A percentile compares a stretch with the other conserved stretches of the same genome.
phyloP scores from a whole-genome alignment of 306 rosid species.

The Quercus mongolica region DNA sequence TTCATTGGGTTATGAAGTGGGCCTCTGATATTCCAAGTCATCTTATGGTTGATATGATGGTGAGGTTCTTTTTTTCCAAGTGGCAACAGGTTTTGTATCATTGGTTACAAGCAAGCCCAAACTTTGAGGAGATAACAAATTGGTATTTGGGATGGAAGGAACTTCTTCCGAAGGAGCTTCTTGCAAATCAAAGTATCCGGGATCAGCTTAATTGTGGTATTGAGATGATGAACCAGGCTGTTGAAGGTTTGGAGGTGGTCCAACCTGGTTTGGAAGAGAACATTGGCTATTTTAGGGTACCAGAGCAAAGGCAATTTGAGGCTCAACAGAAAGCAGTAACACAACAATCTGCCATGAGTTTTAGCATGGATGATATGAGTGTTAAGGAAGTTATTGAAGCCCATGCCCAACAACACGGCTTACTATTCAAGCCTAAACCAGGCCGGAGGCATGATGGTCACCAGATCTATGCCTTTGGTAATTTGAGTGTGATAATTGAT shows the following conservation, averaged over 20 bases:
- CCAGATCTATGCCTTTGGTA: conserved; percentile 84
- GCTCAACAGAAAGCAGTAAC: conserved; percentile 85
- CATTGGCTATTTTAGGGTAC: conserved; percentile 67
- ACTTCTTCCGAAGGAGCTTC: conserved; percentile 75
- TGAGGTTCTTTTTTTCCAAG: conserved; percentile 71
- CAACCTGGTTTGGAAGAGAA: conserved; percentile 90
- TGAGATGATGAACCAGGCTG: conserved; percentile 92
- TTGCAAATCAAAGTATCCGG: conserved; percentile 72
- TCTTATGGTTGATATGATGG: conserved; percentile 89
- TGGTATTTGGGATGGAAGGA: conserved; percentile 96
- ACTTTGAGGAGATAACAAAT: conserved; percentile 76
- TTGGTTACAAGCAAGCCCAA: conserved; percentile 78
- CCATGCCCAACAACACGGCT: conserved; percentile 70
- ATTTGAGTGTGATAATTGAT: conserved; percentile 68
- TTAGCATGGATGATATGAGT: conserved; percentile 49
- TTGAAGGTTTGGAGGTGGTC: conserved; percentile 81
- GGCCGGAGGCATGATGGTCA: conserved; percentile 79
- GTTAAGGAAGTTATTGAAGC: conserved; percentile 76
- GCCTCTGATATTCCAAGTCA: conserved; percentile 75
- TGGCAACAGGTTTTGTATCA: conserved; percentile 85
- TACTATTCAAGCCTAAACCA: conserved; percentile 72
- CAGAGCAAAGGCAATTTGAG: conserved; percentile 89
- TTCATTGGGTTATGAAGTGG: conserved; percentile 89
- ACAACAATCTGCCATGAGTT: conserved; percentile 55
- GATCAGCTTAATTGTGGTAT: conserved; percentile 71